Evolutionary conservation across 2,329 filamentous ascomycete species (phyloP).

Genomic region (Massarina eburnea): DNA sequence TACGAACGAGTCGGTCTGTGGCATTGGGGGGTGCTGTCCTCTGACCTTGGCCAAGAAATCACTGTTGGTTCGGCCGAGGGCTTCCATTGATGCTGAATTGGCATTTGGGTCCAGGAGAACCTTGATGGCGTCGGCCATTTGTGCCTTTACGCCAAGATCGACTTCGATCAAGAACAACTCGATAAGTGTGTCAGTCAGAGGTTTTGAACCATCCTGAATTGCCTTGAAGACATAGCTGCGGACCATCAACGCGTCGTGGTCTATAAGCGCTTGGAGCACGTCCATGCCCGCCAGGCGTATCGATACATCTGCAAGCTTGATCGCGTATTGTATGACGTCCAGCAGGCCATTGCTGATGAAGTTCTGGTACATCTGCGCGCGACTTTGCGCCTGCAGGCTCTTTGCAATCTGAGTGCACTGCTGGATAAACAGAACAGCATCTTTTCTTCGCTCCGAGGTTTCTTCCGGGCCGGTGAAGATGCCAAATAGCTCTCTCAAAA

Average conservation of each 20-base stretch:
- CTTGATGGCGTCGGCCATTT: conserved; percentile 93
- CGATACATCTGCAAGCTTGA: conserved; percentile 79
- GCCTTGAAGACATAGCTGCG: conserved; percentile 90
- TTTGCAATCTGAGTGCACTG: conserved; percentile 95
- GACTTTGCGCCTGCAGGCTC: conserved; percentile 81
- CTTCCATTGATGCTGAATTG: conserved; percentile 61
- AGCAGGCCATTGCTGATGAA: conserved; percentile 87
- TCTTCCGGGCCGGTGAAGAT: conserved; percentile 71
- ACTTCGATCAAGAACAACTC: conserved; percentile 88
- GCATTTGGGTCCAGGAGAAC: conserved; percentile 79
- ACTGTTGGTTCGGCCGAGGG: conserved; percentile 61
- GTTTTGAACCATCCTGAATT: conserved; percentile 80
- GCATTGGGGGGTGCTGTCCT: conserved; percentile 51
- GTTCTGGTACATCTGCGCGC: conserved; percentile 83
- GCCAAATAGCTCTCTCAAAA: conserved; percentile 82
- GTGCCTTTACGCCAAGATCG: conserved; percentile 91
- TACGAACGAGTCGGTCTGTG: conserved; percentile 83
- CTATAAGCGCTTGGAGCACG: conserved; percentile 89
- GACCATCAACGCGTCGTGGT: conserved; percentile 94
- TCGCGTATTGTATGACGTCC: conserved; percentile 85
- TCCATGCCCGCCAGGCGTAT: conserved; percentile 92
- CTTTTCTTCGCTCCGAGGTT: conserved; percentile 77
- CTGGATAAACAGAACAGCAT: conserved; percentile 94
- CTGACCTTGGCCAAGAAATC: conserved; percentile 69
- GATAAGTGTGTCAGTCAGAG: conserved; percentile 88